phyloP scores from a whole-genome alignment of 495 filamentous ascomycete genomes.

The Penicillium longicatenatum region DNA sequence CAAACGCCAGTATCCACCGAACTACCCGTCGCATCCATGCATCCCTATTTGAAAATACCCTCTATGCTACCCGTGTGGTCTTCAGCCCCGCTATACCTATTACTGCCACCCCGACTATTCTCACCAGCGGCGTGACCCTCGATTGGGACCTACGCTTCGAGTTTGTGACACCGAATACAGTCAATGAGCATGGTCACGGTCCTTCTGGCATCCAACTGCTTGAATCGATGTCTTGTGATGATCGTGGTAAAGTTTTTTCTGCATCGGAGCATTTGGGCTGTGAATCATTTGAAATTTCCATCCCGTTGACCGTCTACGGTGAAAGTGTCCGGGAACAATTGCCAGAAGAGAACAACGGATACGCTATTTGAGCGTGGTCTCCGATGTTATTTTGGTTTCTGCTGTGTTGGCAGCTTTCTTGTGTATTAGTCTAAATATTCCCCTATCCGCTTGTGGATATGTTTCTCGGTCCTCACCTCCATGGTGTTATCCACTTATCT shows the following conservation, averaged over 20 bases:
- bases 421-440: conserved; percentile 26
- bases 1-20: conserved; percentile 76
- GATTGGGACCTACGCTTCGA: conserved; percentile 88
- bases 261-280: conserved; percentile 75
- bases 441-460: conserved; percentile 5
- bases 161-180: conserved; percentile 69
- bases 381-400: conserved; percentile 6
- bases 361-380: conserved; percentile 38
- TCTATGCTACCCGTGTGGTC: conserved; percentile 75
- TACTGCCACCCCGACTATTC: conserved; percentile 80
- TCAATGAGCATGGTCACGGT: conserved; percentile 31
- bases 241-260: conserved; percentile 69
- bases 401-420: conserved; percentile 9
- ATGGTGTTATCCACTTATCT: not conserved
- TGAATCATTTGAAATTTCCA: conserved; percentile 87
- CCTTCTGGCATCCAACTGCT: conserved; percentile 47
- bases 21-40: conserved; percentile 81
- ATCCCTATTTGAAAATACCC: conserved; percentile 72
- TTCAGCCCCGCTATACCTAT: conserved; percentile 82
- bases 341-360: conserved; percentile 50
- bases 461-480: not conserved
- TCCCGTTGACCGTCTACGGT: conserved; percentile 83
- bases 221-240: conserved; percentile 65
- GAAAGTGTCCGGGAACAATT: conserved; percentile 53
- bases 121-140: conserved; percentile 80